phyloP scores from a whole-genome alignment of 2,329 filamentous ascomycete genomes.

The Colletotrichum agaves region DNA sequence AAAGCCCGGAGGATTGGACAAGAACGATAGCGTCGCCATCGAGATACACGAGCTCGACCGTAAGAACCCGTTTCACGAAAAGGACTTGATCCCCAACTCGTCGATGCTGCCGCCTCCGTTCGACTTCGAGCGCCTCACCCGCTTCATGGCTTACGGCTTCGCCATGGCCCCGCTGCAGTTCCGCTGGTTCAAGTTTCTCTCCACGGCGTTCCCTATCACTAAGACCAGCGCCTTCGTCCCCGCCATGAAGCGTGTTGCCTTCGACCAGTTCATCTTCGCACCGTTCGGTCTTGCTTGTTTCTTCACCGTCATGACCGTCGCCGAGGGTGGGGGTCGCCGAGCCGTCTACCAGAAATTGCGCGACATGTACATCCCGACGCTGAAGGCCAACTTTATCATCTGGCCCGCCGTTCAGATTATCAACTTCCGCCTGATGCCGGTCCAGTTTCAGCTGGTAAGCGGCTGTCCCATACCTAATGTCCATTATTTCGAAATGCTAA shows the following conservation, averaged over 20 bases:
- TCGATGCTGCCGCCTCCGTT: constrained; percentile 80
- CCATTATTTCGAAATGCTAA: background rate
- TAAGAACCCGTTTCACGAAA: constrained; percentile 75
- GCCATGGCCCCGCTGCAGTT: constrained; percentile 96
- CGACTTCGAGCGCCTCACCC: constrained; percentile 92
- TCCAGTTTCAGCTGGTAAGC: constrained; percentile 95
- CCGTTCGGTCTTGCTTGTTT: constrained; percentile 88
- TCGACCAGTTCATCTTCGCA: constrained; percentile 94
- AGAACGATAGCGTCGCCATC: constrained; percentile 80
- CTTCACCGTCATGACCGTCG: constrained; percentile 96
- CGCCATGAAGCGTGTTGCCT: constrained; percentile 88
- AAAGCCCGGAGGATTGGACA: constrained; percentile 68
- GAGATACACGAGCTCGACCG: constrained; percentile 89
- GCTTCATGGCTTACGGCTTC: constrained; percentile 98
- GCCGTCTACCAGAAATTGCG: constrained; percentile 86
- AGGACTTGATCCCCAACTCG: constrained; percentile 74
- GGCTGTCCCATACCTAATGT: constrained; percentile 53
- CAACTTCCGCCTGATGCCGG: constrained; percentile 95
- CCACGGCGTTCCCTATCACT: constrained; percentile 83
- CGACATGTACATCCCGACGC: constrained; percentile 91
- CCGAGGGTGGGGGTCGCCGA: constrained; percentile 87
- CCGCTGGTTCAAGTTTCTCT: constrained; percentile 93
- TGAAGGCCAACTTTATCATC: constrained; percentile 95
- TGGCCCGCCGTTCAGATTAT: constrained; percentile 97
- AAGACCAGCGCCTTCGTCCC: constrained; percentile 79